Evolutionary conservation across 176 grass and related monocot species (phyloP).

Genomic region (Bolboschoenus planiculmis): DNA sequence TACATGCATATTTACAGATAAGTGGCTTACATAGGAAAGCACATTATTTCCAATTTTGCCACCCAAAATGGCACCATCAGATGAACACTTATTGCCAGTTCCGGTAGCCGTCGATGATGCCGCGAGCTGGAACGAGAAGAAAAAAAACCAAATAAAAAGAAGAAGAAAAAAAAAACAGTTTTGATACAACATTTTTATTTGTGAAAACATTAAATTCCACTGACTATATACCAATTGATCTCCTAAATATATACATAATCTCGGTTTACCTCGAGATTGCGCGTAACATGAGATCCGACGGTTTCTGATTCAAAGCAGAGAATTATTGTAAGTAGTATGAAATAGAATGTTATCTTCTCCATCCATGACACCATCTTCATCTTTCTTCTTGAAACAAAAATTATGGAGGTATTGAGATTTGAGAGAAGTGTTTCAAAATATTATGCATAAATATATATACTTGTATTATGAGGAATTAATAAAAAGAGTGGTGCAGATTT

Average conservation of each 20-base stretch:
- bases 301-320: background rate
- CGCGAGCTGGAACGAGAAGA: too few species aligned
- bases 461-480: background rate
- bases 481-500: background rate
- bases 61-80: background rate
- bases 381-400: background rate
- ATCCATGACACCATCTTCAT: background rate
- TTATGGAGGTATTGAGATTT: background rate
- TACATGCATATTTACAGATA: background rate
- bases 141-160: background rate
- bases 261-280: background rate
- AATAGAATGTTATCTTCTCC: background rate
- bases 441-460: background rate
- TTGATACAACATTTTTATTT: background rate
- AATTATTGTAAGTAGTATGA: background rate
- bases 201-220: too few species aligned
- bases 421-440: background rate
- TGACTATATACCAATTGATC: too few species aligned
- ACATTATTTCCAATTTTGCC: background rate
- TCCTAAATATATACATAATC: too few species aligned
- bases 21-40: background rate
- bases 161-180: background rate
- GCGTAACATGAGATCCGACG: background rate
- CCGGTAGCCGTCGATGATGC: too few species aligned
- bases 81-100: background rate